Base-by-base conservation (phyloP, 306 rosid species). In the Lotus japonicus region DNA sequence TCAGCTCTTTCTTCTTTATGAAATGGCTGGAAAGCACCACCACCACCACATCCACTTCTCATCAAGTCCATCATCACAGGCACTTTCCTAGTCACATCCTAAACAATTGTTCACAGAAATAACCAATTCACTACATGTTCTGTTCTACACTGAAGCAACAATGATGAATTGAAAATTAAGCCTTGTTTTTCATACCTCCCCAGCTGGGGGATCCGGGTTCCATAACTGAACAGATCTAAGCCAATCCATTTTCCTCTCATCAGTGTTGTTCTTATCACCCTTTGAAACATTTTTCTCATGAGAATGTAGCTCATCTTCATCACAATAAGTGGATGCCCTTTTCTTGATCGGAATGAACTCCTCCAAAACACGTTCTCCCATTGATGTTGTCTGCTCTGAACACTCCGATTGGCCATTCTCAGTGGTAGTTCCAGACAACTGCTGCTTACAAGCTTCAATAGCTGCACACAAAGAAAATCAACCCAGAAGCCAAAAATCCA, bases 211-310 rank as follows among this genome's bases (percentile, higher is more conserved):
- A 80, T 84, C 88, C 72, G 95, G 81, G 57, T 85, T 88, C 97
- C 98, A 90, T 7, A 90, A 76, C 85, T 88, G 98, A 76, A 84
- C 94, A 49, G 98, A 92, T 80, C 89, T 86, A 64, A 92, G 97
- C 98, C 98, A 92, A 59, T 92, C 98, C 1, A 84, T 77, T 74
- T 86, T 88, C 55, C 19, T 81, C 63, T 74, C 73, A 70, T 82
- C 89, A 62, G n/a, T 33, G 38, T 13, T 69, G 50, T 19, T 69
- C 11, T 39, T 64, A 33, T 67, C 23, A 26, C 71, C 80, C 62
- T 50, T 71, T 1, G 68, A 53, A 64, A 41, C 48, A 42, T 62
- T 80, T 36, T 38, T 18, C 26, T 64, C 45, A 31, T 33, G 78
- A 8, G 82, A 81, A 64, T 82, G 83, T 14, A 79, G 81, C 31